A percentile compares a stretch with the other conserved stretches of the same genome.
phyloP scores from a whole-genome alignment of 1,284 basidiomycete genomes.

The Puccinia novopanici region DNA sequence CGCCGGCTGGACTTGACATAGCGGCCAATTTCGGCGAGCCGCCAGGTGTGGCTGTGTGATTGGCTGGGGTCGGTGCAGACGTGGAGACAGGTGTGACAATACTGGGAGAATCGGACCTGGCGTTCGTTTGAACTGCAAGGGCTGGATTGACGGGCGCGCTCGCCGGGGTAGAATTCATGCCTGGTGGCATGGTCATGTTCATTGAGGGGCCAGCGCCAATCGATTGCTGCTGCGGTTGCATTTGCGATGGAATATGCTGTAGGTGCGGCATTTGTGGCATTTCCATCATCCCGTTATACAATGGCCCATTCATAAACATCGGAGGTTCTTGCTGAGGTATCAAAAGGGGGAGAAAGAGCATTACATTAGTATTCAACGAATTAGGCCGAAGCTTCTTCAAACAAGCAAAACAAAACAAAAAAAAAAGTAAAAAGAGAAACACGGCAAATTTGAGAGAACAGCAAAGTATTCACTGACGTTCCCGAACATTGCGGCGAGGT shows the following conservation, averaged over 20 bases:
- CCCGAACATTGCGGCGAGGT: too few species aligned
- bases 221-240: slow-evolving; percentile 7
- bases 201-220: slow-evolving; percentile 17
- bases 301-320: slow-evolving; percentile 47
- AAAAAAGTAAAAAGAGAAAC: background rate
- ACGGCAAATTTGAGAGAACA: slow-evolving; percentile 28
- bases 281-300: slow-evolving; percentile 50
- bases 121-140: background rate
- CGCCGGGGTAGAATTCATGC: background rate
- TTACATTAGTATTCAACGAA: too few species aligned
- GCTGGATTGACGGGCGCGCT: slow-evolving; percentile 17
- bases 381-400: too few species aligned
- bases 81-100: background rate
- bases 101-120: slow-evolving; percentile 4
- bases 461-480: too few species aligned
- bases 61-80: slow-evolving; percentile 14
- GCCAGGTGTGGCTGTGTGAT: slow-evolving; percentile 16
- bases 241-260: too few species aligned
- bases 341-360: too few species aligned
- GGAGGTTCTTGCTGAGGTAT: slow-evolving; percentile 43
- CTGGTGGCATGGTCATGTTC: slow-evolving; percentile 6
- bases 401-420: background rate
- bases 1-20: slow-evolving; percentile 31
- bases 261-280: slow-evolving; percentile 47
- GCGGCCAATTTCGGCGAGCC: slow-evolving; percentile 15